phyloP scores from a whole-genome alignment of 2,329 filamentous ascomycete genomes.

The Aspergillus oerlinghausenensis region DNA sequence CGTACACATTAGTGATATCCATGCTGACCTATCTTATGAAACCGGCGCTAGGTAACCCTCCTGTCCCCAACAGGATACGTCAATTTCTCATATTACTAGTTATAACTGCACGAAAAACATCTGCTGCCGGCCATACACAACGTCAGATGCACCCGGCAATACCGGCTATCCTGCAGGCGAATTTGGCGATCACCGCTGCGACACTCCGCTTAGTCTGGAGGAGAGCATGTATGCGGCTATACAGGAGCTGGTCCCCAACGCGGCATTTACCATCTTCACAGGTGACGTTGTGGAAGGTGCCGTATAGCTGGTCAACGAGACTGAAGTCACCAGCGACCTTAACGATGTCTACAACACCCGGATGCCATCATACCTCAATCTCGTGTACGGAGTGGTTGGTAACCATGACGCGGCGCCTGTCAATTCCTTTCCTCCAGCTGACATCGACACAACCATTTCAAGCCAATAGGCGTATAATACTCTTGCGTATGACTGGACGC shows the following conservation, averaged over 20 bases:
- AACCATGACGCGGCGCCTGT: conserved; percentile 54
- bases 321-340: conserved; percentile 35
- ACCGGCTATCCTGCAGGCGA: conserved; percentile 48
- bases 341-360: conserved; percentile 42
- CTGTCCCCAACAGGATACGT: too few relatives aligned
- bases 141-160: conserved; percentile 36
- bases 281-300: conserved; percentile 55
- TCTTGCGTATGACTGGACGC: conserved; percentile 45
- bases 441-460: conserved; percentile 34
- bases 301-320: conserved; percentile 34
- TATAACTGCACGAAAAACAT: conserved; percentile 53
- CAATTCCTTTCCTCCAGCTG: conserved; percentile 46
- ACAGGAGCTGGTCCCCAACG: conserved; percentile 35
- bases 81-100: conserved; percentile 4
- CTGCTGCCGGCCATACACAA: conserved; percentile 52
- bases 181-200: conserved; percentile 51
- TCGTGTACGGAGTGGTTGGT: conserved; percentile 51
- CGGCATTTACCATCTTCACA: conserved; percentile 54
- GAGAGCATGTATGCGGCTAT: conserved; percentile 49
- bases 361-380: conserved; percentile 40
- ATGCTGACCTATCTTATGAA: conserved; percentile 52
- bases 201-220: conserved; percentile 48
- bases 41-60: conserved; percentile 43
- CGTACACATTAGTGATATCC: conserved; percentile 56
- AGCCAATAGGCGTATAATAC: conserved; percentile 52